Conservation (phyloP, 371 early-diverging fungal species). For the Dinochytrium kinnereticum region DNA sequence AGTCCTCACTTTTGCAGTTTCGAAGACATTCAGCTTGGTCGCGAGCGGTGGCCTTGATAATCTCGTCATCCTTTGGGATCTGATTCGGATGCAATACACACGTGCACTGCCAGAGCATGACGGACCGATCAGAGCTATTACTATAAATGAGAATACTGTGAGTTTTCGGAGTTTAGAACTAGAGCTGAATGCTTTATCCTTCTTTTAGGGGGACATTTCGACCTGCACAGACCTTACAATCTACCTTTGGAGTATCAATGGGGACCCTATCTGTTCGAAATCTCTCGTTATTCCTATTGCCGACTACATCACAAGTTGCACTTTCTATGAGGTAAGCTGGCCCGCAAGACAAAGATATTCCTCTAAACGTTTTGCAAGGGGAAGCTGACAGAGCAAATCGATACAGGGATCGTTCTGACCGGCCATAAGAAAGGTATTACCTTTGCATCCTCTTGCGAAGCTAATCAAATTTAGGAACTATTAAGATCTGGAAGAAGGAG, state of each 20-base stretch:
- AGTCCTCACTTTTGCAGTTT: slow-evolving; percentile 64
- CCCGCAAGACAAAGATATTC: too few relatives aligned
- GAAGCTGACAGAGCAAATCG: slow-evolving; percentile 51
- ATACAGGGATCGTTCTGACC: slow-evolving; percentile 59
- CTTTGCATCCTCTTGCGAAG: slow-evolving; percentile 41
- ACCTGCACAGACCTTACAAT: slow-evolving; percentile 67
- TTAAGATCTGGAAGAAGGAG: slow-evolving; percentile 55
- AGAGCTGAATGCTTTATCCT: background rate
- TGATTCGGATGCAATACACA: slow-evolving; percentile 72
- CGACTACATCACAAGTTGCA: slow-evolving; percentile 61
- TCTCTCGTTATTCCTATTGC: slow-evolving; percentile 59
- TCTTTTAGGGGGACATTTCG: slow-evolving; percentile 68
- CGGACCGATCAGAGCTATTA: slow-evolving; percentile 59
- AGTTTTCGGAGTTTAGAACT: background rate
- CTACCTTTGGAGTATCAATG: slow-evolving; percentile 76
- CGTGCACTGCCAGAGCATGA: slow-evolving; percentile 66
- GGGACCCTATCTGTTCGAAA: slow-evolving; percentile 66
- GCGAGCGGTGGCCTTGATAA: slow-evolving; percentile 75
- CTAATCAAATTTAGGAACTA: slow-evolving; percentile 21
- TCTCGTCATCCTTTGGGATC: slow-evolving; percentile 76
- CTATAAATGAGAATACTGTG: slow-evolving; percentile 61
- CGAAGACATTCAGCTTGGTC: slow-evolving; percentile 69
- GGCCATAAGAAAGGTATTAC: slow-evolving; percentile 62
- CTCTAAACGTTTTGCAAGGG: too few relatives aligned
- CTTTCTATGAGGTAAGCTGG: slow-evolving; percentile 65